These are phyloP conservation scores for Podospora appendiculata DNA, from an alignment of 495 filamentous ascomycete genomes.

Conservation along the genomic window DNA sequence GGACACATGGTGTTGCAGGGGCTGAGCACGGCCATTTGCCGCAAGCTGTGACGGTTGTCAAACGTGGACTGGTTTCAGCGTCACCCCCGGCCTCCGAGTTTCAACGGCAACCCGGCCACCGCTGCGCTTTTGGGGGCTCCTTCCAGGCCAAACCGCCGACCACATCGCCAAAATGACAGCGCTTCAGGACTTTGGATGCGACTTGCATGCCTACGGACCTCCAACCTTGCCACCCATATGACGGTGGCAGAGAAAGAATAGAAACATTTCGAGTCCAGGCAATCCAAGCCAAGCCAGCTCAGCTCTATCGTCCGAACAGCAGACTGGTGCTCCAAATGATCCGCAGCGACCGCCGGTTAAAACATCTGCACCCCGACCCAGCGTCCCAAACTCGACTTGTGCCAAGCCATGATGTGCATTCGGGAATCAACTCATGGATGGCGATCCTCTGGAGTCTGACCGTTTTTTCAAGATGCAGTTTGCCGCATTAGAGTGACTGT, in stretches of 20 bases:
- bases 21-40: constrained; percentile 10
- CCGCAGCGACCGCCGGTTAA: neutral
- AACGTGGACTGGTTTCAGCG: constrained; percentile 22
- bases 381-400: neutral
- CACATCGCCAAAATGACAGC: too few relatives aligned
- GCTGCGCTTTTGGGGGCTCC: too few relatives aligned
- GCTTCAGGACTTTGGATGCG: too few relatives aligned
- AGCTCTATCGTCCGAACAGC: neutral
- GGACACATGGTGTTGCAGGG: neutral
- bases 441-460: neutral
- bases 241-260: too few relatives aligned
- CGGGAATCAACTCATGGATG: neutral
- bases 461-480: too few relatives aligned
- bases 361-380: neutral
- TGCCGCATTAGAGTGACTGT: too few relatives aligned
- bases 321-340: neutral
- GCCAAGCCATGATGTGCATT: constrained; percentile 1
- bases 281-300: too few relatives aligned
- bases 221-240: too few relatives aligned
- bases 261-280: too few relatives aligned
- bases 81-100: neutral
- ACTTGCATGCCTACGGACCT: too few relatives aligned
- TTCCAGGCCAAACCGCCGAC: too few relatives aligned
- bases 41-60: constrained; percentile 22
- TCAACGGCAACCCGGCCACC: too few relatives aligned